phyloP scores from a whole-genome alignment of 257 asterid genomes.

The Jasminum sambac region DNA sequence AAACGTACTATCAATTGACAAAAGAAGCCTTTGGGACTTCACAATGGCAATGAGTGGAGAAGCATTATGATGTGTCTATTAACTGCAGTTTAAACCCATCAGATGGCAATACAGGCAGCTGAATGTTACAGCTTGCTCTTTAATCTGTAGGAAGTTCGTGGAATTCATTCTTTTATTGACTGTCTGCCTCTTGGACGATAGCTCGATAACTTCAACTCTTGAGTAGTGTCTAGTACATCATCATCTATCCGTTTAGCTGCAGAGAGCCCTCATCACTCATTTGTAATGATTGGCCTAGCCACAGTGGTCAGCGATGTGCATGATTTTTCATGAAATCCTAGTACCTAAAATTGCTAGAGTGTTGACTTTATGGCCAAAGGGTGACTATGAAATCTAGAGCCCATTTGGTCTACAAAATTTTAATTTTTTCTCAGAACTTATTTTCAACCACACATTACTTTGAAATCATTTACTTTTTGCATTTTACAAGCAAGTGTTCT shows the following conservation, averaged over 20 bases:
- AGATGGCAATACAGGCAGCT: neutral
- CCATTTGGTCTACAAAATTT: too few species aligned
- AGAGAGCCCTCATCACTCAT: neutral
- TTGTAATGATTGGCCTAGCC: neutral
- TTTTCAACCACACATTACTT: too few species aligned
- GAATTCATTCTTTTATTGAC: neutral
- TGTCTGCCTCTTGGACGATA: neutral
- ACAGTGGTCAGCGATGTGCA: neutral
- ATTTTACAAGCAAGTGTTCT: too few species aligned
- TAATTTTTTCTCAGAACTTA: too few species aligned
- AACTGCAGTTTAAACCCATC: too few species aligned
- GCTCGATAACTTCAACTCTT: neutral
- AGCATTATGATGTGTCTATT: neutral
- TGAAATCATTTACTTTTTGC: too few species aligned
- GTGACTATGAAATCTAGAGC: neutral
- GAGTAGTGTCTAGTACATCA: neutral
- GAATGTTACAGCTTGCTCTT: neutral
- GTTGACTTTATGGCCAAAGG: neutral
- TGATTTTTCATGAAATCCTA: neutral
- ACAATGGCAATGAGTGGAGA: neutral
- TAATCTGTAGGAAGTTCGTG: neutral
- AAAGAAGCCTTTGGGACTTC: slow-evolving; percentile 1
- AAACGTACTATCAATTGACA: neutral
- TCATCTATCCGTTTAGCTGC: neutral
- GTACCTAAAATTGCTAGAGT: neutral